Evolutionary conservation across 148 eudicot genomes (phyloP).

Genomic region (Beta vulgaris): DNA sequence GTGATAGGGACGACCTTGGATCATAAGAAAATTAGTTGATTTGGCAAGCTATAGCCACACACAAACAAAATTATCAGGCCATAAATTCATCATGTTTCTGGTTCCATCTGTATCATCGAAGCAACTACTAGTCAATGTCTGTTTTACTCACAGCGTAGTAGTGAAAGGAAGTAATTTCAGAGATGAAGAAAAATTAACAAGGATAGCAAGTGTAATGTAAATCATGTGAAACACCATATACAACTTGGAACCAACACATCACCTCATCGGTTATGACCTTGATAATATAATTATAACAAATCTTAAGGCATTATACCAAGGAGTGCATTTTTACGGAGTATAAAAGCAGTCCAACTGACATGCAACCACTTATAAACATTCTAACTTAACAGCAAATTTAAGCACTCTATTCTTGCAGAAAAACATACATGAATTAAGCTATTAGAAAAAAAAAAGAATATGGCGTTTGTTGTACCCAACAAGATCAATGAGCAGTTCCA

Average conservation of each 20-base stretch:
- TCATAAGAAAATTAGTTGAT: slow-evolving; percentile 10
- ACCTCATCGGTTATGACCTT: background rate
- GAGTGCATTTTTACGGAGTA: background rate
- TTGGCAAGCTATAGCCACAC: background rate
- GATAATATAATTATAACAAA: too few relatives aligned
- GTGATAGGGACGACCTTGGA: background rate
- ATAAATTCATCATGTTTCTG: background rate
- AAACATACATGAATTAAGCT: too few relatives aligned
- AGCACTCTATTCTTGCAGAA: background rate
- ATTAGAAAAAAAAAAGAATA: too few relatives aligned
- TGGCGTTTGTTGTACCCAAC: too few relatives aligned
- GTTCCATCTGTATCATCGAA: background rate
- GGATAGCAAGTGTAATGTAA: background rate
- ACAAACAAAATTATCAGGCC: background rate
- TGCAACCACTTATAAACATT: background rate
- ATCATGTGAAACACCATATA: background rate
- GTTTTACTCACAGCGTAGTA: background rate
- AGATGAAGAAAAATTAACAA: too few relatives aligned
- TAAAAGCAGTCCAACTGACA: background rate
- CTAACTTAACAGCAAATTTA: background rate
- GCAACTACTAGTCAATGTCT: background rate
- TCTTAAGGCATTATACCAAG: background rate
- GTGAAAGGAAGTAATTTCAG: background rate
- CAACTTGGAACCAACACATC: background rate
- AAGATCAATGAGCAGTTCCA: background rate